Evolutionary conservation across 148 eudicot species (phyloP).

Genomic region (Cornus suecica): DNA sequence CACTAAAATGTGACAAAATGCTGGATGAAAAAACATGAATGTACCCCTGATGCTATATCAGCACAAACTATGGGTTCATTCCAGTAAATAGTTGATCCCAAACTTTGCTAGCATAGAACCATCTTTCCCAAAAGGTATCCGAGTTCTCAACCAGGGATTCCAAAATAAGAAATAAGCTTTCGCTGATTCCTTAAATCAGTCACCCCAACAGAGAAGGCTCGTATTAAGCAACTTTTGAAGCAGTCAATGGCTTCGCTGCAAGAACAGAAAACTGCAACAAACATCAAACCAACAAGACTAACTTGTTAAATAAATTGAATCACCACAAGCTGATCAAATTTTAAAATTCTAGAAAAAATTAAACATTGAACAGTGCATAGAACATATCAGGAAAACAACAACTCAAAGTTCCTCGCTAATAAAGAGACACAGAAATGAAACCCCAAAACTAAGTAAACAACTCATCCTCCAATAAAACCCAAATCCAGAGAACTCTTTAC

Average conservation of each 20-base stretch:
- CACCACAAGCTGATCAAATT: not conserved
- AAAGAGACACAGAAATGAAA: not conserved
- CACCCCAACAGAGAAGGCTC: not conserved
- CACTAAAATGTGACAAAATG: constrained; percentile 2
- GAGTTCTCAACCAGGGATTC: constrained; percentile 2
- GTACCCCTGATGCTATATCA: not conserved
- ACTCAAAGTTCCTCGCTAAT: not conserved
- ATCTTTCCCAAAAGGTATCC: not conserved
- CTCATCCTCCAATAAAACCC: not conserved
- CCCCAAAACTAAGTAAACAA: not conserved
- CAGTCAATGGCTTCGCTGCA: constrained; percentile 2
- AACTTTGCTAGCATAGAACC: not conserved
- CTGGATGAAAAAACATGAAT: not conserved
- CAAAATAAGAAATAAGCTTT: constrained; percentile 4
- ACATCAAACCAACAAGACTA: not conserved
- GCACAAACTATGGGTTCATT: constrained; percentile 5
- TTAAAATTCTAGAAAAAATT: not conserved
- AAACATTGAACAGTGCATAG: not conserved
- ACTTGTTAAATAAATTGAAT: not conserved
- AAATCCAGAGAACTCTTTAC: not conserved
- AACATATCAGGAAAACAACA: not conserved
- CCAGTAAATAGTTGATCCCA: constrained; percentile 5
- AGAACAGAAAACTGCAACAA: constrained; percentile 6
- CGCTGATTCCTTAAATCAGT: not conserved
- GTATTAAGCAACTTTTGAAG: not conserved